These are phyloP conservation scores for Suillus subluteus DNA, from an alignment of 768 basidiomycete species.

Conservation along the genomic window DNA sequence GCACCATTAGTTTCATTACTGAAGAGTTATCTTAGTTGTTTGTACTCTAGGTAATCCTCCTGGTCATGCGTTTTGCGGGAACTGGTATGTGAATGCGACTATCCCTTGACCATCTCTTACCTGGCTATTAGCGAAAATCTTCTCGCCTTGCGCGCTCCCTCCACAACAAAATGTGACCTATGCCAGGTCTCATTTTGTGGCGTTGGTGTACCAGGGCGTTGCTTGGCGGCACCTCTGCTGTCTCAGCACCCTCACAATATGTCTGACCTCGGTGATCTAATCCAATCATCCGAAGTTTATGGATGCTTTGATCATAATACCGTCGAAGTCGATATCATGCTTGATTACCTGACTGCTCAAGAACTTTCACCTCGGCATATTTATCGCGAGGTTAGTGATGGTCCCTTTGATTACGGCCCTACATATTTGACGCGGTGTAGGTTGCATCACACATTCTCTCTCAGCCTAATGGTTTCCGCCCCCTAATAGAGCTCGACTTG, in stretches of 20 bases:
- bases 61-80: slow-evolving; percentile 80
- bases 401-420: not conserved
- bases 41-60: slow-evolving; percentile 48
- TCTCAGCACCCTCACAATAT: slow-evolving; percentile 73
- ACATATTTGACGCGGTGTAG: slow-evolving; percentile 39
- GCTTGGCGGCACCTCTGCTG: slow-evolving; percentile 58
- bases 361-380: slow-evolving; percentile 69
- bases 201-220: slow-evolving; percentile 74
- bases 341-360: slow-evolving; percentile 74
- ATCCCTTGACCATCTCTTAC: slow-evolving; percentile 6
- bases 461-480: slow-evolving; percentile 64
- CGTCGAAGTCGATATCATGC: slow-evolving; percentile 81
- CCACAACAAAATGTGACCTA: slow-evolving; percentile 83
- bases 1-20: not conserved
- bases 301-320: slow-evolving; percentile 80
- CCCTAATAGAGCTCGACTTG: slow-evolving; percentile 69
- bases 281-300: slow-evolving; percentile 75
- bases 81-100: slow-evolving; percentile 55
- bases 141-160: slow-evolving; percentile 70
- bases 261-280: slow-evolving; percentile 70
- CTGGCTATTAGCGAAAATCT: slow-evolving; percentile 62
- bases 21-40: not conserved
- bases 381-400: slow-evolving; percentile 66
- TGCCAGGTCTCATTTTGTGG: slow-evolving; percentile 86
- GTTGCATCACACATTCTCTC: slow-evolving; percentile 62